Base-by-base conservation (phyloP, 2,329 filamentous ascomycete genomes). In the Aspergillus brasiliensis region DNA sequence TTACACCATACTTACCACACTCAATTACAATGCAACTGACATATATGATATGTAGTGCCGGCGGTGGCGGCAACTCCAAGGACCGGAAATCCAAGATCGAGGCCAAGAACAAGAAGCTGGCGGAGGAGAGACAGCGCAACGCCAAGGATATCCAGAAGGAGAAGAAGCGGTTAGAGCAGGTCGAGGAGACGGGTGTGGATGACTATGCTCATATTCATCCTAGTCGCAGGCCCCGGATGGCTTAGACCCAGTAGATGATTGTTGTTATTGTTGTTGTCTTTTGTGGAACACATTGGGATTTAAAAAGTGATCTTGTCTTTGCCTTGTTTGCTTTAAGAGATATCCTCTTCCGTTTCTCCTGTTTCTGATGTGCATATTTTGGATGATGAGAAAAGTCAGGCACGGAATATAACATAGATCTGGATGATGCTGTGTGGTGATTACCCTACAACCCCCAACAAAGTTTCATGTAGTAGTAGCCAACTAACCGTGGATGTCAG, bases 51-150 rank as follows among this genome's bases (percentile, higher is more conserved):
- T 31, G 28, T 65, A 91, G 89, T 67, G 93, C 91, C 60, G 93
- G 93, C 38, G 84, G 84, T 54, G 93, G 93, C 42, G 94, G 94
- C 62, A 96, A 92, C 75, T 91, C 86, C 48, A 83, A 87, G 65
- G 79, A 83, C 58, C 84, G 94, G 64, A 86, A 85, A 72, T 84
- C 88, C 59, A 95, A 93, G 80, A 91, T 98, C 75, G 83, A 86
- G 70, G 84, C 84, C 59, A 97, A 97, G 85, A 97, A 98, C 80
- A 82, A 85, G 70, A 94, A 93, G 79, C 83, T 97, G 52, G 86
- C 91, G 67, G 91, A 88, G 65, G 82, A 90, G 77, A 81, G 87
- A 58, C 80, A 83, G 59, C 79, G 84, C 47, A 76, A 80, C 57
- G 77, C 78, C 15, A 81, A 85, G 76, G 75, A 79, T 64, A 76